Conservation (phyloP, 1,139 yeast species). For the Meyerozyma elateridarum region DNA sequence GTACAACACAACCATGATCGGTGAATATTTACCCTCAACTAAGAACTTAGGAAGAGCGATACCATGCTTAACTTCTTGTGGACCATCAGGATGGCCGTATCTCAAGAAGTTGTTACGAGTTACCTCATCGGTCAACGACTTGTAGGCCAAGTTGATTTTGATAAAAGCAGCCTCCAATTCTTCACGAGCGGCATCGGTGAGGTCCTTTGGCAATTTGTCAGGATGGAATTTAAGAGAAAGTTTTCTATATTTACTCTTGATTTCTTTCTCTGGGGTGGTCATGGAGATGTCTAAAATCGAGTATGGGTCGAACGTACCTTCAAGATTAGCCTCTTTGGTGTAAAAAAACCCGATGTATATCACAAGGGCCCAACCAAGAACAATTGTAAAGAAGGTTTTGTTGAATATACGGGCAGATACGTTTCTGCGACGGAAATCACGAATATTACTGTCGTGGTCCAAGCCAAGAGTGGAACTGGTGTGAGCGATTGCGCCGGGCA, state of each 20-base stretch:
- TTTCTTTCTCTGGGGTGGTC: slow-evolving; percentile 66
- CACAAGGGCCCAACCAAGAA: slow-evolving; percentile 67
- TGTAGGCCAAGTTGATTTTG: slow-evolving; percentile 84
- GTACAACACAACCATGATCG: slow-evolving; percentile 59
- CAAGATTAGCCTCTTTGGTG: slow-evolving; percentile 45
- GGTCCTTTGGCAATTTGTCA: slow-evolving; percentile 73
- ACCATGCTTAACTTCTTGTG: slow-evolving; percentile 91
- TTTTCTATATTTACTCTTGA: slow-evolving; percentile 80
- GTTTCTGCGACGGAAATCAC: slow-evolving; percentile 34
- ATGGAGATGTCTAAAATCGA: slow-evolving; percentile 71
- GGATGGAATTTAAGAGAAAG: slow-evolving; percentile 89
- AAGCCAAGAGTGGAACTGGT: slow-evolving; percentile 30
- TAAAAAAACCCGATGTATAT: slow-evolving; percentile 43
- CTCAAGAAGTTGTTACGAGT: slow-evolving; percentile 76
- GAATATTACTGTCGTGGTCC: slow-evolving; percentile 38
- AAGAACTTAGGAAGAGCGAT: slow-evolving; percentile 92
- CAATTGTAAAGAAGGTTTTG: slow-evolving; percentile 40
- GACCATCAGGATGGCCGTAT: slow-evolving; percentile 98
- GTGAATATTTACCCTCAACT: slow-evolving; percentile 78
- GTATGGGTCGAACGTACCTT: slow-evolving; percentile 78
- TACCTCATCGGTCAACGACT: slow-evolving; percentile 87
- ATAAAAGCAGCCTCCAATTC: slow-evolving; percentile 75
- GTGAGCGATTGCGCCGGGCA: slow-evolving; percentile 32
- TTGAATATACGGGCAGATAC: slow-evolving; percentile 39
- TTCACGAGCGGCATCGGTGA: slow-evolving; percentile 51